A percentile compares a stretch with the other conserved stretches of the same genome.
Conservation (phyloP, 306 rosid genomes). For the Cajanus cajan region DNA sequence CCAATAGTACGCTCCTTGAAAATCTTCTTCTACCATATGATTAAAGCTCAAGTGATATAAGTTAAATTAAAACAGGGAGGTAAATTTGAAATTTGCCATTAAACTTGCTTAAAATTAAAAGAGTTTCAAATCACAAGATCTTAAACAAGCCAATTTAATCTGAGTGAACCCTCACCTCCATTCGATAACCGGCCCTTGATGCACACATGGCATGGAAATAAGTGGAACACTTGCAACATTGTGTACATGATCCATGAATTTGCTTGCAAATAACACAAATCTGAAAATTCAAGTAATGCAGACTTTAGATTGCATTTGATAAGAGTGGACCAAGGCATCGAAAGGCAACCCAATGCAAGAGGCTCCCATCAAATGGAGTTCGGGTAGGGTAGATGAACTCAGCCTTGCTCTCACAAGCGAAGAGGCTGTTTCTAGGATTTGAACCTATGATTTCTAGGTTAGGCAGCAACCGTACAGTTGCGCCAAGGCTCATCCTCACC, state of each 20-base stretch:
- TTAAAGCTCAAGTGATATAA: neutral
- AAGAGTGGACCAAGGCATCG: conserved; percentile 16
- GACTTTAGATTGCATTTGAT: conserved; percentile 28
- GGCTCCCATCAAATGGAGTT: neutral
- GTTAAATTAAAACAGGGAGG: conserved; percentile 18
- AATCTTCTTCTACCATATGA: conserved; percentile 2
- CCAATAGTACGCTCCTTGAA: neutral
- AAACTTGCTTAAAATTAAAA: neutral
- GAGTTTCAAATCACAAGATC: conserved; percentile 1
- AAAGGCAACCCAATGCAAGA: neutral
- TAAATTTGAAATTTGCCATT: conserved; percentile 14
- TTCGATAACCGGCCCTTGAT: conserved; percentile 96
- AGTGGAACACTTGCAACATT: conserved; percentile 98
- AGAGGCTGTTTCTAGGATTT: neutral
- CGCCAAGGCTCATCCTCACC: neutral
- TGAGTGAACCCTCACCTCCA: conserved; percentile 72
- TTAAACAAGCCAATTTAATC: conserved; percentile 17
- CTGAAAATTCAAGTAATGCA: conserved; percentile 52
- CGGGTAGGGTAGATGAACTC: neutral
- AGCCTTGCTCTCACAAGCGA: neutral
- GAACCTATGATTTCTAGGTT: neutral
- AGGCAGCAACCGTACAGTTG: neutral
- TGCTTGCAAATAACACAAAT: conserved; percentile 97
- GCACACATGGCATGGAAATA: conserved; percentile 99
- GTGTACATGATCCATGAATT: conserved; percentile 97